Percentiles rank a stretch among this genome's conserved stretches.
phyloP scores from a whole-genome alignment of 1,284 basidiomycete genomes.

The Prillingera fragicola region DNA sequence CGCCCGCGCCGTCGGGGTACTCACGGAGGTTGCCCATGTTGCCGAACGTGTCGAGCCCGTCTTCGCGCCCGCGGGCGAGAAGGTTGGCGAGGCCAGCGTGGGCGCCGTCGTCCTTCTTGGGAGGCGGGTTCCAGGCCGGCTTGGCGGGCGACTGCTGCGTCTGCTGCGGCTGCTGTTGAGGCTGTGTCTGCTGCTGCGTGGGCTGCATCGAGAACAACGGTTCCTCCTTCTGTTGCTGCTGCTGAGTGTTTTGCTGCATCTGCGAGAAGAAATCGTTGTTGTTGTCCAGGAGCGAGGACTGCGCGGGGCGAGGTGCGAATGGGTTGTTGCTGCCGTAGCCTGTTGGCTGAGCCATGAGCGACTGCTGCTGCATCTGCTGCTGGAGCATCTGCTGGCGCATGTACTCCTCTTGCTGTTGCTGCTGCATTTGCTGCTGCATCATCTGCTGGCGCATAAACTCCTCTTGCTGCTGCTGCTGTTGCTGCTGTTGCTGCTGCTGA shows the following conservation, averaged over 20 bases:
- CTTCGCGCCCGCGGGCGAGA: conserved; percentile 70
- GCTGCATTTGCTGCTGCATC: conserved; percentile 49
- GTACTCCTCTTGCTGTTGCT: conserved; percentile 45
- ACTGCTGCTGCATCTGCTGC: conserved; percentile 48
- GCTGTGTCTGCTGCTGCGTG: too few relatives aligned
- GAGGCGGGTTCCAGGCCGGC: conserved; percentile 35
- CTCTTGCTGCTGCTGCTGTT: conserved; percentile 47
- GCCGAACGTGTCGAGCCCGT: conserved; percentile 89
- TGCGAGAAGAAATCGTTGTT: too few relatives aligned
- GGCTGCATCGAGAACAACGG: conserved; percentile 15
- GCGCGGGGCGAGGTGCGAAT: conserved; percentile 56
- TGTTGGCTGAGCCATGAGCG: conserved; percentile 54
- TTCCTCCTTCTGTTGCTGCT: conserved; percentile 48
- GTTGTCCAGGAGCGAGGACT: conserved; percentile 33
- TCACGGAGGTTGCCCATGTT: conserved; percentile 73
- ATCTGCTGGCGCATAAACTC: conserved; percentile 46
- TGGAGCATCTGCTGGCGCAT: conserved; percentile 60
- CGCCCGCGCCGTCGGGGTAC: conserved; percentile 17
- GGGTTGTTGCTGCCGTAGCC: conserved; percentile 87
- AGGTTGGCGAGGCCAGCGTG: conserved; percentile 71
- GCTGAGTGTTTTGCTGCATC: too few relatives aligned
- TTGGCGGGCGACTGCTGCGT: conserved; percentile 22
- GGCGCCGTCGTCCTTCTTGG: conserved; percentile 56
- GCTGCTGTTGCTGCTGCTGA: conserved; percentile 46
- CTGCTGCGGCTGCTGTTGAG: conserved; percentile 15